Evolutionary conservation across 2,329 filamentous ascomycete species (phyloP).

Genomic region (Thielaviopsis populi): DNA sequence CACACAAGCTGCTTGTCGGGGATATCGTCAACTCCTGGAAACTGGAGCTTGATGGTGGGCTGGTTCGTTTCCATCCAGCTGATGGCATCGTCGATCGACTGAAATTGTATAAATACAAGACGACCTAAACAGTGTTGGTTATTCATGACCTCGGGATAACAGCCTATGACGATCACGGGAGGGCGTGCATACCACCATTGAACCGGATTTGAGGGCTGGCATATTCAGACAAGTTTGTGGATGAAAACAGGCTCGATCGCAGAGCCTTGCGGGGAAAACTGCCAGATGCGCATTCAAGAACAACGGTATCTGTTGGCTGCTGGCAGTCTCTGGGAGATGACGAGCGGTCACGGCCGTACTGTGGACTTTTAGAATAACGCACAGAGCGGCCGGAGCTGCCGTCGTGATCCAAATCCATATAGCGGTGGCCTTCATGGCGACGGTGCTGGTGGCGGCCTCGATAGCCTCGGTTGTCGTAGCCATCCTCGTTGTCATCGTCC

Average conservation of each 20-base stretch:
- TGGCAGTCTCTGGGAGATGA: constrained; percentile 27
- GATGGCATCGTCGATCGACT: constrained; percentile 27
- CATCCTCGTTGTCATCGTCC: constrained; percentile 12
- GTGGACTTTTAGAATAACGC: constrained; percentile 13
- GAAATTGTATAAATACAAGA: constrained; percentile 31
- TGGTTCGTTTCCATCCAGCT: constrained; percentile 31
- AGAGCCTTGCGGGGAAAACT: constrained; percentile 5
- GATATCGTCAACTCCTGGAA: constrained; percentile 26
- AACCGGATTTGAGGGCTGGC: constrained; percentile 9
- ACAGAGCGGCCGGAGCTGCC: constrained; percentile 7
- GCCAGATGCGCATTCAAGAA: constrained; percentile 37
- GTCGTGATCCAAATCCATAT: constrained; percentile 18
- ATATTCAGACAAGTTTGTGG: constrained; percentile 13
- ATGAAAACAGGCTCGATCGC: constrained; percentile 10
- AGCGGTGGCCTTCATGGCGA: constrained; percentile 16
- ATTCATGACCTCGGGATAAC: not conserved
- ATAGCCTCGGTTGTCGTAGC: constrained; percentile 17
- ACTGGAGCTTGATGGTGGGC: constrained; percentile 27
- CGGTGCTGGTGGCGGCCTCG: constrained; percentile 16
- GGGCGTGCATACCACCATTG: constrained; percentile 4
- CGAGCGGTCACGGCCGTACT: constrained; percentile 21
- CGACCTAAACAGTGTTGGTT: constrained; percentile 22
- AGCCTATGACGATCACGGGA: not conserved
- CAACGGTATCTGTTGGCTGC: constrained; percentile 35
- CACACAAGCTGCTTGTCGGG: constrained; percentile 27